Evolutionary conservation across 225 moss, liverwort and hornwort species (phyloP), one percentile per base, ranked within the genome.

Genomic region (Asterella californica): DNA sequence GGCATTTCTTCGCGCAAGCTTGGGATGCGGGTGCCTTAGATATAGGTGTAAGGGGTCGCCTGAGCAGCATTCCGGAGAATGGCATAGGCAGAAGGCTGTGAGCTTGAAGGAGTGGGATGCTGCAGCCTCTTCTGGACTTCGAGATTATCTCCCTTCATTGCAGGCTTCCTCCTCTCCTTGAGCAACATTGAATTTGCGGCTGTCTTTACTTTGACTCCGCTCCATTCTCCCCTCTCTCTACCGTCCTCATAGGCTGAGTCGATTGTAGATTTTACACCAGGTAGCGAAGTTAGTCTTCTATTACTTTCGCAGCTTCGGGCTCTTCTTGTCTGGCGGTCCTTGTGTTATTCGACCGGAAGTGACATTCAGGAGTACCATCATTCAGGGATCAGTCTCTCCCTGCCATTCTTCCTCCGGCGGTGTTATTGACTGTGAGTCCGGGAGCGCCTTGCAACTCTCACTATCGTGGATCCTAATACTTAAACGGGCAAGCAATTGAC

Each of bases 401-500:
- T n/a, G 21, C 38, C n/a, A 37, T 9, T 27, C 37, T 25, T 9
- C 12, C 32, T 65, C 27, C 4, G 33, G 15, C 2, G 69, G 38
- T 33, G 38, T 19, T 70, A 1, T 12, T 42, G 5, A 27, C 42
- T 45, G 38, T 6, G 38, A 24, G 37, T 22, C 30, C 7, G 50
- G 55, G 54, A 76, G 59, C 52, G 25, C 74, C 18, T 76, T 38
- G 37, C 55, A 54, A 32, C 33, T 75, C 55, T 32, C 8, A 14
- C 33, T 27, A 0, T 18, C 7, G 19, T 32, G 53, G 32, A 55
- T 76, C 59, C 7, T 33, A 38, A 76, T 54, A 50, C 11, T 42
- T 45, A 14, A 53, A 18, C 36, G 54, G 36, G 22, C 37, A 71
- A 38, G 42, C 47, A 84, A 81, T 84, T 81, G 54, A 71, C 81